Percentiles rank a stretch among this genome's conserved stretches.
phyloP scores from a whole-genome alignment of 177 flowering plant species.

The Tripterygium wilfordii region DNA sequence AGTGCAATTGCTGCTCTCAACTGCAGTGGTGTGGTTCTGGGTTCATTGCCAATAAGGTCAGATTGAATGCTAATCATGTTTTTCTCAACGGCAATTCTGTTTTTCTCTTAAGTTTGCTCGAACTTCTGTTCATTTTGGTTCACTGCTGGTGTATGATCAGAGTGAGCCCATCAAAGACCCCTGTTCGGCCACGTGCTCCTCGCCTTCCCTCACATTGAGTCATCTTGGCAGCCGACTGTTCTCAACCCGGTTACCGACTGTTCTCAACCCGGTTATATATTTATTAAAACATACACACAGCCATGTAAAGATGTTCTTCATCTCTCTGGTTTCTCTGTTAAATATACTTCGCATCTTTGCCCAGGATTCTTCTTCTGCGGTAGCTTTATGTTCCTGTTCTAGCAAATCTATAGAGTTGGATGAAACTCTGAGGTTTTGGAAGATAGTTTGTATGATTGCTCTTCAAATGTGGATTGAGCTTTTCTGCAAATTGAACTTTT shows the following conservation, averaged over 20 bases:
- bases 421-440: slow-evolving; percentile 40
- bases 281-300: slow-evolving; percentile 17
- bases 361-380: slow-evolving; percentile 16
- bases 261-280: slow-evolving; percentile 12
- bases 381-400: slow-evolving; percentile 15
- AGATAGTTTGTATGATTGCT: slow-evolving; percentile 16
- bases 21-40: slow-evolving; percentile 84
- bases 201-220: slow-evolving; percentile 47
- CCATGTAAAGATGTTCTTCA: slow-evolving; percentile 20
- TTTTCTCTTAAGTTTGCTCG: background rate
- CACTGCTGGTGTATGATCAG: slow-evolving; percentile 23
- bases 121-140: background rate
- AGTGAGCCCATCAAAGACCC: slow-evolving; percentile 88
- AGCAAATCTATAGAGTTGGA: slow-evolving; percentile 32
- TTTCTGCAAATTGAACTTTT: slow-evolving; percentile 2
- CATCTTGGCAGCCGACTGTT: slow-evolving; percentile 10
- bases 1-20: slow-evolving; percentile 94
- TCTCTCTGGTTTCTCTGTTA: slow-evolving; percentile 13
- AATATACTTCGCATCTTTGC: slow-evolving; percentile 20
- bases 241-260: slow-evolving; percentile 6
- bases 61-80: background rate
- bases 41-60: slow-evolving; percentile 85
- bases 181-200: slow-evolving; percentile 70
- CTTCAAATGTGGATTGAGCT: background rate
- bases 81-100: background rate